Base-by-base conservation (phyloP, 2,329 filamentous ascomycete genomes). In the Didymella pomorum region DNA sequence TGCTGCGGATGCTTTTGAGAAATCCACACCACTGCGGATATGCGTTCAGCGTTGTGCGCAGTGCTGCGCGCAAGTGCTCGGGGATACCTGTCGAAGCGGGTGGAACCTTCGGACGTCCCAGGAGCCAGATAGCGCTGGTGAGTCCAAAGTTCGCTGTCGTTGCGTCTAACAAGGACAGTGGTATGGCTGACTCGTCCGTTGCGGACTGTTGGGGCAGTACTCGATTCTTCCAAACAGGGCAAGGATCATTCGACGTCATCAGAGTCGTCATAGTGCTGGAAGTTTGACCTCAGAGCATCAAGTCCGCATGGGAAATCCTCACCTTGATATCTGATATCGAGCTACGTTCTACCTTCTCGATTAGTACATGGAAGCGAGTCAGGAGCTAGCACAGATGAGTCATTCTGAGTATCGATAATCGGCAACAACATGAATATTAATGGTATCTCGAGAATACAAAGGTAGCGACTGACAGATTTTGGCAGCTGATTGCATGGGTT, bases 121-220 rank as follows among this genome's bases (percentile, higher is more conserved):
- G 12, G 21, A 62, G 60, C 60, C 52, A 59, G 18, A 59, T 21
- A 21, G 60, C 52, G 41, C 25, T 62, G 8, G 60, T 50, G 3
- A 62, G 56, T 3, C 20, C 52, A 12, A 59, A 53, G 1, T 54
- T 59, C 18, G 56, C 56, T 7, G 60, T 62, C 3, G 52, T 62
- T 33, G 60, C 60, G 21, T 62, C 56, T 28, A 59, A 52, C 6
- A 62, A 28, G 33, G 60, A 62, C n/a, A 62, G 23, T 2, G 52
- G 56, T 3, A 56, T 23, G 21, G 6, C 21, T 23, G 12, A 18
- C 14, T 43, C 21, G 41, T 23, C 5, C 6, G 11, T n/a, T n/a
- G 1, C 23, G 5, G 41, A 7, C 14, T 26, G 21, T 43, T 42
- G 14, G 12, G 21, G 41, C 23, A n/a, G 8, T 26, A 43, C 1